Evolutionary conservation across 495 filamentous ascomycete species (phyloP).

Genomic region (Polyplosphaeria fusca): DNA sequence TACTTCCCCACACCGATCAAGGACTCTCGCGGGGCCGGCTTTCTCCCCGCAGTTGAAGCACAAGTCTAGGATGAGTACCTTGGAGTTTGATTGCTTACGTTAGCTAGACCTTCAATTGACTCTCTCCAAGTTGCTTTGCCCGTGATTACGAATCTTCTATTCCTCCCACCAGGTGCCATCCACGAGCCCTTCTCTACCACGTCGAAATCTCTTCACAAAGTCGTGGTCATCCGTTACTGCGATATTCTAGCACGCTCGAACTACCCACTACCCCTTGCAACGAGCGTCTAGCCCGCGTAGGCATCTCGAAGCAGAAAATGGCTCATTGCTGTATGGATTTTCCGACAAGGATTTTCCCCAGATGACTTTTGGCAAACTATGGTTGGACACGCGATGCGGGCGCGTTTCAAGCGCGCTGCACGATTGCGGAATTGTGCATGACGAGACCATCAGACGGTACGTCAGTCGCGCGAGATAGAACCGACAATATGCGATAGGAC

Average conservation of each 20-base stretch:
- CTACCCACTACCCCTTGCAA: background rate
- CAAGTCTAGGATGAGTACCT: conserved; percentile 5
- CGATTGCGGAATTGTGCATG: background rate
- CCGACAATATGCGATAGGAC: background rate
- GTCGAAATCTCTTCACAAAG: conserved; percentile 44
- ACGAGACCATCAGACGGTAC: background rate
- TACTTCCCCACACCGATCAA: too few relatives aligned
- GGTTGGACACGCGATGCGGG: background rate
- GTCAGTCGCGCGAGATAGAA: background rate
- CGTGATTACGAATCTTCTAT: conserved; percentile 37
- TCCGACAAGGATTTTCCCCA: conserved; percentile 12
- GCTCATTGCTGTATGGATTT: conserved; percentile 1
- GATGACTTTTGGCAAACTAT: background rate
- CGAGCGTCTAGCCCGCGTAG: background rate
- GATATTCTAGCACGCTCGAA: conserved; percentile 23
- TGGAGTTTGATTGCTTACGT: too few relatives aligned
- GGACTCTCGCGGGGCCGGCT: too few relatives aligned
- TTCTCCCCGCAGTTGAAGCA: background rate
- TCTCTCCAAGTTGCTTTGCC: conserved; percentile 44
- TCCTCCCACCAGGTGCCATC: conserved; percentile 11
- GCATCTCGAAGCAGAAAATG: background rate
- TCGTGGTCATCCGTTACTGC: conserved; percentile 37
- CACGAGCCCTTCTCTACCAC: conserved; percentile 36
- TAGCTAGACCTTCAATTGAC: conserved; percentile 42
- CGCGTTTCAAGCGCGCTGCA: background rate